Evolutionary conservation across 176 grass and related monocot genomes (phyloP).

Genomic region (Zoysia japonica): DNA sequence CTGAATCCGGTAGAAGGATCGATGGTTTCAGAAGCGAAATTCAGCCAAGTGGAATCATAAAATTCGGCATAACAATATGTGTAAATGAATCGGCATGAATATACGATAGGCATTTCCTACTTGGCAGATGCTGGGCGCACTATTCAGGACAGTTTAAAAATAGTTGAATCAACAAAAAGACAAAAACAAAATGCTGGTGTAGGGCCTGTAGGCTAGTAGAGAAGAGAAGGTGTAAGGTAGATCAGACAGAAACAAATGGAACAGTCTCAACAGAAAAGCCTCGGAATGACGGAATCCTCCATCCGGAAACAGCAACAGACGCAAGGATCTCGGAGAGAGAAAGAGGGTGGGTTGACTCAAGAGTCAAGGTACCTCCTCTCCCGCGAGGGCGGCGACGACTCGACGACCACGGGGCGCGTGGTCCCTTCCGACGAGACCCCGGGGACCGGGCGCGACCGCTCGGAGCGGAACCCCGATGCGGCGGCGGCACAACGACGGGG

Average conservation of each 20-base stretch:
- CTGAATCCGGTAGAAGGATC: neutral
- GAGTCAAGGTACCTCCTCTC: constrained; percentile 25
- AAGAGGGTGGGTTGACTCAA: constrained; percentile 26
- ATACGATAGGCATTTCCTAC: neutral
- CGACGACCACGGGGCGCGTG: constrained; percentile 24
- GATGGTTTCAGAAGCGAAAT: neutral
- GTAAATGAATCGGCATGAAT: no score
- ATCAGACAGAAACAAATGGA: neutral
- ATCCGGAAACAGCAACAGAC: neutral
- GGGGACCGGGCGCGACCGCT: constrained; percentile 15
- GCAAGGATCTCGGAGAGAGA: constrained; percentile 33
- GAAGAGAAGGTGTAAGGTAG: neutral
- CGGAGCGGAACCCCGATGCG: constrained; percentile 22
- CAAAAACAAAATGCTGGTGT: neutral
- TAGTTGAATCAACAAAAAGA: no score
- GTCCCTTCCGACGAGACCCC: constrained; percentile 6
- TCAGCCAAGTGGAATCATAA: neutral
- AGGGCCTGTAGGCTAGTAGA: neutral
- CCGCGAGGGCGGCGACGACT: constrained; percentile 44
- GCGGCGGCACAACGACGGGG: constrained; percentile 2
- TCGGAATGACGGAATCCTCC: no score
- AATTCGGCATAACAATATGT: neutral
- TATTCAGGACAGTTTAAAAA: neutral
- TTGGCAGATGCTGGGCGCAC: neutral
- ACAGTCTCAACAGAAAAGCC: neutral